phyloP scores from a whole-genome alignment of 305 asterid species.

The Fraxinus platypoda region DNA sequence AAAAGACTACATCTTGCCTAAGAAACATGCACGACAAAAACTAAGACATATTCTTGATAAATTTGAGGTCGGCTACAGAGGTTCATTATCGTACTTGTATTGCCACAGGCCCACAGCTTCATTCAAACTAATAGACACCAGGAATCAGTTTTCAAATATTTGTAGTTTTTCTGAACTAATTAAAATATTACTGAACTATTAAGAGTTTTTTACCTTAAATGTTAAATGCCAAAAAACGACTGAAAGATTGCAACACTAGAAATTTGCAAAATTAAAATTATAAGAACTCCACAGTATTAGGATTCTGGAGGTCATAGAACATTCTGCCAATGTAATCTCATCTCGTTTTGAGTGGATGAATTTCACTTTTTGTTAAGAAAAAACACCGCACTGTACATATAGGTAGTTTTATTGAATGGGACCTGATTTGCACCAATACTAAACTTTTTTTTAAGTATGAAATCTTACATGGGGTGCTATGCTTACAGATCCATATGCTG shows the following conservation, averaged over 20 bases:
- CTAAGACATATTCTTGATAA: not conserved
- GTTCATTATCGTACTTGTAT: not conserved
- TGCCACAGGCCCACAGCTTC: not conserved
- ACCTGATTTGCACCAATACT: not conserved
- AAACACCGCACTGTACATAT: not conserved
- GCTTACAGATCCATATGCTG: constrained; percentile 76
- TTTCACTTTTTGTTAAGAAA: not conserved
- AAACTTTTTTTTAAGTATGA: constrained; percentile 1
- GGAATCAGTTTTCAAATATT: not conserved
- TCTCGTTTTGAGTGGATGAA: not conserved
- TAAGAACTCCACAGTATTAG: not conserved
- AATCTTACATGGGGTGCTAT: constrained; percentile 24
- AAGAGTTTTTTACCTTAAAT: not conserved
- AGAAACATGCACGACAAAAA: not conserved
- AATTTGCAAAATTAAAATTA: not conserved
- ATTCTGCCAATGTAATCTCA: not conserved
- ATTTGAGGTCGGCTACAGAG: not conserved
- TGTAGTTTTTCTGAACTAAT: not conserved
- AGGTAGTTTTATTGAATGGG: not conserved
- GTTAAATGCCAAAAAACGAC: not conserved
- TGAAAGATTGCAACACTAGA: not conserved
- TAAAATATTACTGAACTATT: not conserved
- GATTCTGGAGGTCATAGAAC: not conserved
- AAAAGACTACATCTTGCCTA: not conserved
- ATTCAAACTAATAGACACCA: not conserved